Evolutionary conservation across 108 stramenopile species (phyloP).

Genomic region (Skeletonema tropicum): DNA sequence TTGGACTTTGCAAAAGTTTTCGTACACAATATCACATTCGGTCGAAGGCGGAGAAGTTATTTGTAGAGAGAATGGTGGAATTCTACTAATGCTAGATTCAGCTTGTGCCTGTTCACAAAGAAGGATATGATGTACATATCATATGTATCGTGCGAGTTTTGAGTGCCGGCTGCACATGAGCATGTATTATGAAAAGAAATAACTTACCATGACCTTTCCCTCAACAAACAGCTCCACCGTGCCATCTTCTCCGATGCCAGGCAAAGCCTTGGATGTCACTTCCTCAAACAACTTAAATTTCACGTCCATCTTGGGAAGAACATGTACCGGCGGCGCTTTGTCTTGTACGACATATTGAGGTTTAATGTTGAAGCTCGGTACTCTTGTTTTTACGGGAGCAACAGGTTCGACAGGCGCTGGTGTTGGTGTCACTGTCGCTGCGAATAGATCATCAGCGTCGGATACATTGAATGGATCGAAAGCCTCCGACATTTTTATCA

Average conservation of each 20-base stretch:
- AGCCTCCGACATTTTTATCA: background rate
- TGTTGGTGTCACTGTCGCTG: background rate
- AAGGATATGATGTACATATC: background rate
- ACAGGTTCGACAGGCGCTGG: background rate
- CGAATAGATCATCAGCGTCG: background rate
- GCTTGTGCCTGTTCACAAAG: slow-evolving; percentile 8
- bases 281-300: slow-evolving; percentile 68
- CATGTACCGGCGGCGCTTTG: background rate
- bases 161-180: background rate
- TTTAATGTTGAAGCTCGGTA: slow-evolving; percentile 2
- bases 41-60: background rate
- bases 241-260: slow-evolving; percentile 41
- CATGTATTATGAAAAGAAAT: background rate
- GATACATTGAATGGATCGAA: background rate
- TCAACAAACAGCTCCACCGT: slow-evolving; percentile 52
- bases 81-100: background rate
- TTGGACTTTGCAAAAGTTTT: background rate
- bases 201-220: slow-evolving; percentile 61
- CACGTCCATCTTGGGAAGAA: slow-evolving; percentile 31
- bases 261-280: slow-evolving; percentile 51
- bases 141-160: background rate
- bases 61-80: slow-evolving; percentile 5
- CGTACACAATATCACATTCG: slow-evolving; percentile 4
- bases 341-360: background rate
- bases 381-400: background rate